Conservation (phyloP, 495 filamentous ascomycete species). For the Penicillium desertorum region DNA sequence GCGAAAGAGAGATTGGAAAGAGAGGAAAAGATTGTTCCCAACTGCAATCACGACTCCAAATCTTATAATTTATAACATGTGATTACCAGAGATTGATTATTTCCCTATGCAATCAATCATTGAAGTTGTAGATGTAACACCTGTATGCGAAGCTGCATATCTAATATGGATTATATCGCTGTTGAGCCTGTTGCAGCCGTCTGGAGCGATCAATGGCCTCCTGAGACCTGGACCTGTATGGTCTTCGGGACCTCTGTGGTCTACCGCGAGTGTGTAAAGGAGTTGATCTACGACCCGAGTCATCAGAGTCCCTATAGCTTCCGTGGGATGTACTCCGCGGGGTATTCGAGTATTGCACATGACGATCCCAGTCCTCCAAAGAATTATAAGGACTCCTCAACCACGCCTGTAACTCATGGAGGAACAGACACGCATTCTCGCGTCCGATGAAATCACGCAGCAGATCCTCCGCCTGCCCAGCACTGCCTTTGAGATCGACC, state of each 20-base stretch:
- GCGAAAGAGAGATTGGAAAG: no score
- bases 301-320: background rate
- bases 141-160: background rate
- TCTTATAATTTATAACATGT: no score
- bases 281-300: constrained; percentile 18
- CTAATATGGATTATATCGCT: constrained; percentile 45
- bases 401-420: constrained; percentile 83
- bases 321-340: background rate
- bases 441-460: constrained; percentile 82
- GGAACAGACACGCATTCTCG: constrained; percentile 72
- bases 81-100: background rate
- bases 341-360: constrained; percentile 66
- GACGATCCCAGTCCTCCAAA: constrained; percentile 75
- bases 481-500: constrained; percentile 82
- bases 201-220: constrained; percentile 27
- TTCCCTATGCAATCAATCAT: background rate
- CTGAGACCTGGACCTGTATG: constrained; percentile 18
- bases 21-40: background rate
- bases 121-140: background rate
- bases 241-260: constrained; percentile 1
- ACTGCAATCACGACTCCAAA: background rate
- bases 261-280: constrained; percentile 19
- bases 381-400: constrained; percentile 71
- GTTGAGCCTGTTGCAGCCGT: constrained; percentile 32
- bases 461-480: constrained; percentile 84